Evolutionary conservation across 1,139 yeast species (phyloP).

Genomic region (Wickerhamomyces sp.): DNA sequence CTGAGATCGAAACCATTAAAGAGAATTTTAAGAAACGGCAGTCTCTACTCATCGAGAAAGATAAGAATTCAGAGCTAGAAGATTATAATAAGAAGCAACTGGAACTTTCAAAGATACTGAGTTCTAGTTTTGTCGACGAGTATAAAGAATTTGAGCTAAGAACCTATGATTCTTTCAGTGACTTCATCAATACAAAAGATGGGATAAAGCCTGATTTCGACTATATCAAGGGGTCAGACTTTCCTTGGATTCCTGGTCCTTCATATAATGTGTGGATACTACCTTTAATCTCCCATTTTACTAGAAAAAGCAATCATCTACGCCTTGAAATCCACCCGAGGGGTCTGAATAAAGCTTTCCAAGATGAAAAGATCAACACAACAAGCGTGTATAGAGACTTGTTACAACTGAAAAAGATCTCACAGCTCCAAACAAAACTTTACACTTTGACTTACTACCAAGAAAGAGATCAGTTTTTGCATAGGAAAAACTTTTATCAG

Average conservation of each 20-base stretch:
- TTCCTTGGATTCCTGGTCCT: conserved; percentile 19
- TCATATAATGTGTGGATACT: conserved; percentile 15
- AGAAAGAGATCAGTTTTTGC: conserved; percentile 12
- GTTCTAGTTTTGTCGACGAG: conserved; percentile 1
- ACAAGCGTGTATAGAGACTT: conserved; percentile 3
- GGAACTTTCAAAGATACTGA: background rate
- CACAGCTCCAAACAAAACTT: conserved; percentile 4
- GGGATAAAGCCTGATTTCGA: conserved; percentile 4
- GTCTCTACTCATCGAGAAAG: conserved; percentile 8
- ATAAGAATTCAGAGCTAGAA: conserved; percentile 4
- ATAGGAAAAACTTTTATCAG: conserved; percentile 15
- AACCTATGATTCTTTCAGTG: conserved; percentile 26
- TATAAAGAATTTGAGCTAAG: conserved; percentile 9
- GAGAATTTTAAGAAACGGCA: conserved; percentile 24
- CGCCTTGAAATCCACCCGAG: conserved; percentile 15
- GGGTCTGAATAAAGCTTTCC: conserved; percentile 11
- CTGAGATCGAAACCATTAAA: conserved; percentile 28
- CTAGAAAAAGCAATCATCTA: conserved; percentile 9
- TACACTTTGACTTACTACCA: conserved; percentile 14
- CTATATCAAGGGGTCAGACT: conserved; percentile 18
- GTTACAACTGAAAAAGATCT: background rate
- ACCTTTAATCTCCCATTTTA: conserved; percentile 5
- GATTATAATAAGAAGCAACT: background rate
- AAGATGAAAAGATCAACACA: conserved; percentile 7
- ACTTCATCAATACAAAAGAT: conserved; percentile 20